These are phyloP conservation scores for Fraxinus albicans DNA, from an alignment of 305 asterid genomes.

Conservation along the genomic window DNA sequence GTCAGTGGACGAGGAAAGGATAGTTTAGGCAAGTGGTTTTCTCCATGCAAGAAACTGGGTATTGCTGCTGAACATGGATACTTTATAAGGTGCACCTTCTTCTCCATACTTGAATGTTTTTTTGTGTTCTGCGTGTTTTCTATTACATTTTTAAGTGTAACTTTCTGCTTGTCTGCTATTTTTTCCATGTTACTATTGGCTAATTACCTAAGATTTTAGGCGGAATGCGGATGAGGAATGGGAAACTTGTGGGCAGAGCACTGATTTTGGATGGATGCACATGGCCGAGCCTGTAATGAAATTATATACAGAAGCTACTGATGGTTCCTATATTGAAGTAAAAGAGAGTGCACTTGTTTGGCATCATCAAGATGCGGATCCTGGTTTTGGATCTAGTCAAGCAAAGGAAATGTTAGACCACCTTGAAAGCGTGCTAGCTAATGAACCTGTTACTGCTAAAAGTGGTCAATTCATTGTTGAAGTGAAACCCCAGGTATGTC, in stretches of 20 bases:
- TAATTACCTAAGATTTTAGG: constrained; percentile 21
- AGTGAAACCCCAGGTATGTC: constrained; percentile 49
- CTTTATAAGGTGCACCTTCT: constrained; percentile 34
- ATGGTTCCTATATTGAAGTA: constrained; percentile 43
- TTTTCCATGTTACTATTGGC: not conserved
- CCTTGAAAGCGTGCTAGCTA: constrained; percentile 49
- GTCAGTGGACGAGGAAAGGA: constrained; percentile 56
- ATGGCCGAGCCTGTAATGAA: constrained; percentile 51
- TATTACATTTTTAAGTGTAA: not conserved
- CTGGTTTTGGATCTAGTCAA: constrained; percentile 49
- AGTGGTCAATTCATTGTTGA: constrained; percentile 55
- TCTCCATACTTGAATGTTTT: not conserved
- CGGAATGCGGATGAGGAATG: constrained; percentile 37
- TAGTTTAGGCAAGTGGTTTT: constrained; percentile 44
- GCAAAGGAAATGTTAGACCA: constrained; percentile 53
- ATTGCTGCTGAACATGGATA: constrained; percentile 57
- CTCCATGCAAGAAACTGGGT: constrained; percentile 45
- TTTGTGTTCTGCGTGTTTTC: not conserved
- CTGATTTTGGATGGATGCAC: constrained; percentile 47
- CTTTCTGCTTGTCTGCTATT: not conserved
- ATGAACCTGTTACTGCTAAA: constrained; percentile 50
- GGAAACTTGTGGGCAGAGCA: constrained; percentile 37
- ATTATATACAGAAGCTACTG: constrained; percentile 50
- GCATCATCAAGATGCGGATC: constrained; percentile 51
- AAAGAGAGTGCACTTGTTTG: constrained; percentile 52